These are phyloP conservation scores for Solanum acaule DNA, from an alignment of 257 asterid species.

Conservation along the genomic window DNA sequence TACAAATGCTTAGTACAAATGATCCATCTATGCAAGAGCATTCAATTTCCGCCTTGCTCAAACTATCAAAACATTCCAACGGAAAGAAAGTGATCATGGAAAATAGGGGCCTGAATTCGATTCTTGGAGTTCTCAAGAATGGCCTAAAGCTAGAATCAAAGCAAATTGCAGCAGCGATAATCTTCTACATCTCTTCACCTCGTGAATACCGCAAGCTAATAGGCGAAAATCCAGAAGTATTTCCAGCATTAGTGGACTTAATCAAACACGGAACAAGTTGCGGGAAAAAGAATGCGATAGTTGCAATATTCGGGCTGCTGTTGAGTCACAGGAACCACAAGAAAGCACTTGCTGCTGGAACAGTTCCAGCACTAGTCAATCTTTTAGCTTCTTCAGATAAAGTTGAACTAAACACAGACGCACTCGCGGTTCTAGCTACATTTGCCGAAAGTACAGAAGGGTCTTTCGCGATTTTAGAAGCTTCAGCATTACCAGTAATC, in stretches of 20 bases:
- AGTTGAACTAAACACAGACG: constrained; percentile 38
- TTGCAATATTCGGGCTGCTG: constrained; percentile 45
- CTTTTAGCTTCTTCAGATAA: constrained; percentile 34
- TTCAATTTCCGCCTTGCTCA: constrained; percentile 45
- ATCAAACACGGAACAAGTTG: constrained; percentile 40
- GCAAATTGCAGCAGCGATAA: constrained; percentile 61
- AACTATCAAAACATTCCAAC: constrained; percentile 52
- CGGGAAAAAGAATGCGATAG: constrained; percentile 60
- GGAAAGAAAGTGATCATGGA: constrained; percentile 47
- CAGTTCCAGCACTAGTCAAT: constrained; percentile 22
- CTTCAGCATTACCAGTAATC: constrained; percentile 19
- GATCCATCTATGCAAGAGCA: constrained; percentile 51
- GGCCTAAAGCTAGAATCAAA: constrained; percentile 37
- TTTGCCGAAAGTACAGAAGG: constrained; percentile 42
- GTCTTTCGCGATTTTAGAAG: constrained; percentile 25
- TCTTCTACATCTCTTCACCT: constrained; percentile 52
- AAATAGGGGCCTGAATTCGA: constrained; percentile 23
- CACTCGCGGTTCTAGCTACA: constrained; percentile 48
- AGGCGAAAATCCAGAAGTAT: constrained; percentile 32
- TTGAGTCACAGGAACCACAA: constrained; percentile 30
- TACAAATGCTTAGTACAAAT: constrained; percentile 25
- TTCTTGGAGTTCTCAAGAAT: constrained; percentile 30
- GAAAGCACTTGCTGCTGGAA: constrained; percentile 29
- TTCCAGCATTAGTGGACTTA: constrained; percentile 42
- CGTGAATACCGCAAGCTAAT: constrained; percentile 39